Evolutionary conservation across 2,329 filamentous ascomycete genomes (phyloP), one percentile per base, ranked within the genome.

Genomic region (Aspergillus bombycis): DNA sequence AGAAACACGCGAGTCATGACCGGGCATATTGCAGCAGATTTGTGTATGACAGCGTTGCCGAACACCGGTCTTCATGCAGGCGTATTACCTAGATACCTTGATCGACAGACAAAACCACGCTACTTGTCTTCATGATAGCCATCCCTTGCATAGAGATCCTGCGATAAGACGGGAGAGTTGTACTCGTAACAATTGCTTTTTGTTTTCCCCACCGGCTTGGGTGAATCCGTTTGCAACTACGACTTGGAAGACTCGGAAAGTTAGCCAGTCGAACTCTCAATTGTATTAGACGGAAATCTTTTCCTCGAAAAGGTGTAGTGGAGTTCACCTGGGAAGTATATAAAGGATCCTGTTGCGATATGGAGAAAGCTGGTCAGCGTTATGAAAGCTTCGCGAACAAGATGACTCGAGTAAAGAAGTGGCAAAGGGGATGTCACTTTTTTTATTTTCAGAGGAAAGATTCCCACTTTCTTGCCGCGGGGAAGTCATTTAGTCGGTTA

Each of bases 1-100:
- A 43, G 26, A 23, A 30, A 10, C 43, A 52, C 30, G n/a, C 60
- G 30, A 38, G 36, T 38, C 45, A 34, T 58, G 34, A 21, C 43
- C 46, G 46, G 32, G 32, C 4, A 38, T 57, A 43, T 28, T 30
- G 59, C 54, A 54, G 26, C 26, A 57, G 32, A 34, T 60, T 32
- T 52, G 16, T 60, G 61, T 62, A 62, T 48, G 61, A 62, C 60
- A 55, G 38, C 64, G 60, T 59, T 68, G 68, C 64, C 76, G 76
- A 75, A 79, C 77, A 79, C 77, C 77, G 77, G 77, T 78, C 77
- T 74, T 71, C 75, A 78, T 77, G 77, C 76, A 74, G 70, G 71
- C 69, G 69, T 65, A 71, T 76, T 72, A 72, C 69, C 70, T 76
- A 73, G 74, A 72, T 78, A 78, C 77, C 77, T 79, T 79, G 77